Evolutionary conservation across 2,329 filamentous ascomycete genomes (phyloP), one percentile per base, ranked within the genome.

Genomic region (Dothideomycetes sp.): DNA sequence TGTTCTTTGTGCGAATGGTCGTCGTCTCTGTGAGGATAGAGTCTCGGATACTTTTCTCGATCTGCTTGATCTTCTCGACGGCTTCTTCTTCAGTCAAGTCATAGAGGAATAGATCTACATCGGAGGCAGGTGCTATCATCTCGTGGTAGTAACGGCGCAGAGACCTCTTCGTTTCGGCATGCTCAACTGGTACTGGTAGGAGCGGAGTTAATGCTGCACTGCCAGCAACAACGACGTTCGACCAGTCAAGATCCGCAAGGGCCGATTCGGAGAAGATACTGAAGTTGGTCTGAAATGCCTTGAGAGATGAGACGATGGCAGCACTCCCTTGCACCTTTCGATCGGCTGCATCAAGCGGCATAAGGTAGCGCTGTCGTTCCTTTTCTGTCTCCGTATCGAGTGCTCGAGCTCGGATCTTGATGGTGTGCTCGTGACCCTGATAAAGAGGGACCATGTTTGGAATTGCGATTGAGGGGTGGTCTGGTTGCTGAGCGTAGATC

Each of bases 81-180:
- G 83, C 85, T 54, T 88, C 66, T 35, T 86, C 75, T 50, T 91
- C 83, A 7, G 70, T 79, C 45, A 93, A 68, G 0, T 80, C 85
- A 51, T 91, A 89, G 19, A 94, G 62, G 55, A 94, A 94, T 2
- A 94, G 69, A 56, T 93, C 86, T 8, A 94, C 82, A 57, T 94
- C 86, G 3, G 84, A 89, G 1, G 85, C 84, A 0, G 85, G 85
- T 9, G 82, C 83, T 46, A 89, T 74, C 45, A 78, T 76, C 52
- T 88, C 77, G 52, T 93, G 86, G 49, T 89, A 94, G 57, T 86
- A 93, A 31, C 61, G 49, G 5, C 64, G 56, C 5, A 66, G 53
- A 15, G 58, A 54, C 27, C 58, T 54, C 48, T 66, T 67, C 1
- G 61, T 63, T 4, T 47, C 53, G 11, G 50, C 51, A 41, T 64